These are phyloP conservation scores for Colletotrichum sp. DNA, from an alignment of 2,329 filamentous ascomycete species.

Conservation along the genomic window DNA sequence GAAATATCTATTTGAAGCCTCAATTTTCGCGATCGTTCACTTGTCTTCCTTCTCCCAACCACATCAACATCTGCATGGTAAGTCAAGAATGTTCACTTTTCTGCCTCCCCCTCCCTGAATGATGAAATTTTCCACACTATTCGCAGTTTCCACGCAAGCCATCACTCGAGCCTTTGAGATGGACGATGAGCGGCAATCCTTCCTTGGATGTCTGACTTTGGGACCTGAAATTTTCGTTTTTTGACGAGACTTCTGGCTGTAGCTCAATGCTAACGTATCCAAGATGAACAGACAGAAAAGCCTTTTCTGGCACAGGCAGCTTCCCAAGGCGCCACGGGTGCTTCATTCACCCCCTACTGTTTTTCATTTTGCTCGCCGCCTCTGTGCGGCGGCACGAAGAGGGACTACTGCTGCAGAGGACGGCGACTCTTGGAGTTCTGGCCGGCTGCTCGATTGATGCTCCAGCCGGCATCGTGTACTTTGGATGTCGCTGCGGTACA, in stretches of 20 bases:
- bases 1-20: neutral
- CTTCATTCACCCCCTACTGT: neutral
- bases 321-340: neutral
- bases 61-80: neutral
- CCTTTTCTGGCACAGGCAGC: neutral
- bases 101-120: neutral
- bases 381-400: neutral
- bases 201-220: neutral
- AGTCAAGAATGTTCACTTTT: neutral
- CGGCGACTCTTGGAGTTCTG: neutral
- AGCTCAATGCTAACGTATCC: neutral
- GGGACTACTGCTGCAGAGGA: neutral
- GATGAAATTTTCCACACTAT: neutral
- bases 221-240: neutral
- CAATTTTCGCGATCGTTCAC: neutral
- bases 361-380: neutral
- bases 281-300: neutral
- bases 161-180: neutral
- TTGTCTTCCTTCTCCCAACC: neutral
- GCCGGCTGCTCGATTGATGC: neutral
- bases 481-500: neutral
- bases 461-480: neutral
- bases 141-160: neutral
- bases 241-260: neutral
- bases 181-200: neutral